A percentile compares a stretch with the other conserved stretches of the same genome.
phyloP scores from a whole-genome alignment of 768 basidiomycete species.

The Hericium rajendrae region DNA sequence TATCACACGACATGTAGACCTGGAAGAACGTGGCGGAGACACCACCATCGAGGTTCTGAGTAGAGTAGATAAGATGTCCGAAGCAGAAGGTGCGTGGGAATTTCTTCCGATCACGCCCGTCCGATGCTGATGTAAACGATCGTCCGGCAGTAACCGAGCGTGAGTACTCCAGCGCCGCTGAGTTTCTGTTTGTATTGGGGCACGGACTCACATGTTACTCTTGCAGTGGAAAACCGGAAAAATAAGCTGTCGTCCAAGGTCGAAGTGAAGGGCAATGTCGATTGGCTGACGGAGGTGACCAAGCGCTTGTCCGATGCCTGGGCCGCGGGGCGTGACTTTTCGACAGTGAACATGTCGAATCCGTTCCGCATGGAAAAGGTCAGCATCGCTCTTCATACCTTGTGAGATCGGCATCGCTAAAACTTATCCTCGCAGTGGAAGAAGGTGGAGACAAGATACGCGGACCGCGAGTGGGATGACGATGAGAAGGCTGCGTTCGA shows the following conservation, averaged over 20 bases:
- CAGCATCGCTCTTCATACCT: neutral
- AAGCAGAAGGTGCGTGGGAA: slow-evolving; percentile 51
- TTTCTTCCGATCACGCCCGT: slow-evolving; percentile 5
- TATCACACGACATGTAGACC: slow-evolving; percentile 8
- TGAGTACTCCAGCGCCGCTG: slow-evolving; percentile 21
- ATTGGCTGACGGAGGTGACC: slow-evolving; percentile 73
- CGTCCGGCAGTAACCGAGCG: slow-evolving; percentile 44
- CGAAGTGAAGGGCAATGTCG: slow-evolving; percentile 52
- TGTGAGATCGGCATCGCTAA: neutral
- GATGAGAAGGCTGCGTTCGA: slow-evolving; percentile 71
- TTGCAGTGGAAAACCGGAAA: slow-evolving; percentile 60
- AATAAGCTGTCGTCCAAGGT: slow-evolving; percentile 41
- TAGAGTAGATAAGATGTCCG: slow-evolving; percentile 51
- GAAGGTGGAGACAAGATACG: slow-evolving; percentile 51
- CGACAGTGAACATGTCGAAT: slow-evolving; percentile 54
- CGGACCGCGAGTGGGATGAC: slow-evolving; percentile 60
- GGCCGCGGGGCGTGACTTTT: slow-evolving; percentile 43
- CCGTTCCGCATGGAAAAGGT: slow-evolving; percentile 59
- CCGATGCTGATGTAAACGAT: slow-evolving; percentile 8
- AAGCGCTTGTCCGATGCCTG: slow-evolving; percentile 65
- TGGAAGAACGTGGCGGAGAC: slow-evolving; percentile 59
- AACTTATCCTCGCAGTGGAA: slow-evolving; percentile 49
- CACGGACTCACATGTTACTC: neutral
- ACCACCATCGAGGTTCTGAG: slow-evolving; percentile 67
- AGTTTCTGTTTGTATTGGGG: neutral